Evolutionary conservation across 1,284 basidiomycete species (phyloP).

Genomic region (Abortiporus biennis): DNA sequence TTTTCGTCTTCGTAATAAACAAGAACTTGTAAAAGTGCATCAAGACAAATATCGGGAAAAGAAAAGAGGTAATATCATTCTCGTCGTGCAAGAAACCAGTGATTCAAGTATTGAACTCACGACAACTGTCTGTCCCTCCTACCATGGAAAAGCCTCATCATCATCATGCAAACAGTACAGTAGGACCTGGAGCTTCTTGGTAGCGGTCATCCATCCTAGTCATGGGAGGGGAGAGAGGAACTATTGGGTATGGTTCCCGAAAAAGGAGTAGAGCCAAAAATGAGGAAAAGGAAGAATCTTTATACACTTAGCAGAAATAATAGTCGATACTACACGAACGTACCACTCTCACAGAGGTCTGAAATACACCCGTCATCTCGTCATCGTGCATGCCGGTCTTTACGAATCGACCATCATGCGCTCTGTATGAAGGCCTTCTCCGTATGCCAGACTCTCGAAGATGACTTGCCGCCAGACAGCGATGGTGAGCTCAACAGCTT

Average conservation of each 20-base stretch:
- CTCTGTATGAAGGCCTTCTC: constrained; percentile 76
- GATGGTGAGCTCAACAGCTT: constrained; percentile 70
- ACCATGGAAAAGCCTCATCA: no score
- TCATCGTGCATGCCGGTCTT: not conserved
- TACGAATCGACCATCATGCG: constrained; percentile 64
- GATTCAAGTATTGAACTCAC: not conserved
- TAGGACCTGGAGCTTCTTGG: no score
- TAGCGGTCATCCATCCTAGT: no score
- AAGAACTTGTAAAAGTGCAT: no score
- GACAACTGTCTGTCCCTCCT: not conserved
- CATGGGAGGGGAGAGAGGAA: no score
- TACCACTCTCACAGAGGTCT: constrained; percentile 11
- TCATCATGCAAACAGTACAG: no score
- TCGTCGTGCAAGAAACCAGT: not conserved
- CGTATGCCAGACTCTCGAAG: constrained; percentile 87
- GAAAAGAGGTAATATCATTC: not conserved
- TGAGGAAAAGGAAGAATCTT: constrained; percentile 20
- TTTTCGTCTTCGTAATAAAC: no score
- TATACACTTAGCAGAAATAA: constrained; percentile 23
- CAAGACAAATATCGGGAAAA: no score
- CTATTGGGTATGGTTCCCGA: no score
- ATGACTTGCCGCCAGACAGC: constrained; percentile 84
- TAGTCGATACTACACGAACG: constrained; percentile 26
- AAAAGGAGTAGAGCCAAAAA: constrained; percentile 6
- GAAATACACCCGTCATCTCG: not conserved